Evolutionary conservation across 495 filamentous ascomycete species (phyloP), one percentile per base, ranked within the genome.

Genomic region (Coniosporium apollinis): DNA sequence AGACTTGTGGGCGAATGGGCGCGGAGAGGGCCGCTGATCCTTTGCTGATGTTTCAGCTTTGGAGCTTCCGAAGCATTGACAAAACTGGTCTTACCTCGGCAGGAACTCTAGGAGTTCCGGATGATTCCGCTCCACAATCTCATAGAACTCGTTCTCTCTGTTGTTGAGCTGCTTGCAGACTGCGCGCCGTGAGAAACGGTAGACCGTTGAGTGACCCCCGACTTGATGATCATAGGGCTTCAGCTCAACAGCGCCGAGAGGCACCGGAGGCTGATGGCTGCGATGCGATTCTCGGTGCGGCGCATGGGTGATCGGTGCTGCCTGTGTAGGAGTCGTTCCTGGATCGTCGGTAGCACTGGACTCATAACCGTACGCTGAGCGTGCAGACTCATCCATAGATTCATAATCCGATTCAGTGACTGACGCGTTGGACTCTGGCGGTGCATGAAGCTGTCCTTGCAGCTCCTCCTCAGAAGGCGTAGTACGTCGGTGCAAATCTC

Each of bases 151-250:
- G 58, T 97, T 97, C 49, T 97, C 89, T 46, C 83, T 65, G 49
- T 92, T 96, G 55, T 89, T 96, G 43, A 97, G 69, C 60, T 92
- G 83, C 55, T 97, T 97, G 65, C 91, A 96, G 13, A 97, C 87
- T 36, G 89, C 89, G 42, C 84, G 74, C 30, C 79, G 72, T 15
- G 89, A 96, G 46, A 97, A 96, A 19, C 89, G 78, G 62, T 93
- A 97, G 16, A 97, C 72, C 0, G 85, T 94, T 1, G 82, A 92
- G 57, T 97, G 89, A 1, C 89, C 89, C 14, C 89, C 89, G 36
- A 97, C 89, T 52, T 97, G 89, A 55, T 97, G 89, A 29, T 82
- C 80, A 54, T 94, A 97, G 4, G 89, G 89, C 43, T 94, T 94
- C 42, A 97, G 62, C 54, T 94, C 87, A 44, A 97, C 91, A 9